Evolutionary conservation across 352 stramenopile species (phyloP), one percentile per base, ranked within the genome.

Genomic region (Phytophthora hibernalis): DNA sequence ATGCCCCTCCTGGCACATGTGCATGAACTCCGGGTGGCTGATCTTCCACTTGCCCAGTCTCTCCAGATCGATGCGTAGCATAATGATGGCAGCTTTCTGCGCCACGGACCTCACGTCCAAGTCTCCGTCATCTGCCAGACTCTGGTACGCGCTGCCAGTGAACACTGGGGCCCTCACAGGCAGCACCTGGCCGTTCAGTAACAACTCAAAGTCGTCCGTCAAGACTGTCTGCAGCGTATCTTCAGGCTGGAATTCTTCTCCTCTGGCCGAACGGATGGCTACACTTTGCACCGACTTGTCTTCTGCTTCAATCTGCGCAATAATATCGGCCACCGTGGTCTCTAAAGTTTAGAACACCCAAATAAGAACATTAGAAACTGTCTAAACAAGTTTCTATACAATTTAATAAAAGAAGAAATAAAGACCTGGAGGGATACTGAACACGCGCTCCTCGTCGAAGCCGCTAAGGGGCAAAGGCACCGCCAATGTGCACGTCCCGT

Each of bases 31-130:
- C 4, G 72, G 64, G 42, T 82, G 79, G 44, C 71, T 88, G 62
- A 94, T 85, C 54, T 92, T 94, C 85, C 85, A 94, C 71, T 92
- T 89, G 40, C 74, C 74, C n/a, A 89, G 72, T 51, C 61, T 80
- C 51, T 92, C 85, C 43, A 95, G 68, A n/a, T 75, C 74, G 57
- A 86, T 81, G 31, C 85, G 87, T 18, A 95, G 56, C 68, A 83
- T 74, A 57, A 95, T 93, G 51, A 95, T 77, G 16, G 85, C 75
- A n/a, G 85, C 79, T 57, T 93, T 95, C 44, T 93, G 87, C 18
- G 83, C 77, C 37, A 95, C 83, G 1, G 85, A 82, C 20, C 84
- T 82, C 26, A 95, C 84, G 62, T 95, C 87, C 28, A 95, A 67
- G n/a, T 91, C 79, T 45, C 85, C 85, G 30, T 91, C 84, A 59